These are phyloP conservation scores for Panaeolus papilionaceus DNA, from an alignment of 768 basidiomycete species.

Conservation along the genomic window DNA sequence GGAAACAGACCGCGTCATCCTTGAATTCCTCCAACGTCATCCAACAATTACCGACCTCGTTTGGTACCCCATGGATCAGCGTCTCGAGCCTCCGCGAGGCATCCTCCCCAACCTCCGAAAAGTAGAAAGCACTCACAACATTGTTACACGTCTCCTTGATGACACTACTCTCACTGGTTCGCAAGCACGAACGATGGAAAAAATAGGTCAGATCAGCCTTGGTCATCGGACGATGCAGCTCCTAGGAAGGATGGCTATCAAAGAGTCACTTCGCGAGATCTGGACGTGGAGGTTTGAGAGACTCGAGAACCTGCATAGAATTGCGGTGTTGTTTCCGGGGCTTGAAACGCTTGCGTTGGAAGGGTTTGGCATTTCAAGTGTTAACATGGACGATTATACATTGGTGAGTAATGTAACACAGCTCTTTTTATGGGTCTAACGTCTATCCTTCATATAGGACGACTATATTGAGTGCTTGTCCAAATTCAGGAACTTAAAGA, in stretches of 20 bases:
- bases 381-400: conserved; percentile 21
- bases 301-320: conserved; percentile 24
- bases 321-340: conserved; percentile 28
- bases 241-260: conserved; percentile 27
- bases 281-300: conserved; percentile 30
- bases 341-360: conserved; percentile 30
- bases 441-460: conserved; percentile 20
- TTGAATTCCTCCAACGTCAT: conserved; percentile 30
- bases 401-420: conserved; percentile 20
- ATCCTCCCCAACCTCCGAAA: conserved; percentile 29
- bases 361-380: conserved; percentile 25
- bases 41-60: conserved; percentile 31
- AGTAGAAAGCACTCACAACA: conserved; percentile 24
- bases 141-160: conserved; percentile 27
- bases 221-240: conserved; percentile 25
- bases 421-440: neutral
- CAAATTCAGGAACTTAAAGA: conserved; percentile 25
- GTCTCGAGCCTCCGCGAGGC: conserved; percentile 21
- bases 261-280: conserved; percentile 26
- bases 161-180: conserved; percentile 20
- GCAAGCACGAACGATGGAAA: conserved; percentile 24
- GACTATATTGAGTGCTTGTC: conserved; percentile 31
- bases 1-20: conserved; percentile 21
- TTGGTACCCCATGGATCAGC: conserved; percentile 31
- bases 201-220: conserved; percentile 29